These are phyloP conservation scores for Suillus variegatus DNA, from an alignment of 768 basidiomycete species.

Conservation along the genomic window DNA sequence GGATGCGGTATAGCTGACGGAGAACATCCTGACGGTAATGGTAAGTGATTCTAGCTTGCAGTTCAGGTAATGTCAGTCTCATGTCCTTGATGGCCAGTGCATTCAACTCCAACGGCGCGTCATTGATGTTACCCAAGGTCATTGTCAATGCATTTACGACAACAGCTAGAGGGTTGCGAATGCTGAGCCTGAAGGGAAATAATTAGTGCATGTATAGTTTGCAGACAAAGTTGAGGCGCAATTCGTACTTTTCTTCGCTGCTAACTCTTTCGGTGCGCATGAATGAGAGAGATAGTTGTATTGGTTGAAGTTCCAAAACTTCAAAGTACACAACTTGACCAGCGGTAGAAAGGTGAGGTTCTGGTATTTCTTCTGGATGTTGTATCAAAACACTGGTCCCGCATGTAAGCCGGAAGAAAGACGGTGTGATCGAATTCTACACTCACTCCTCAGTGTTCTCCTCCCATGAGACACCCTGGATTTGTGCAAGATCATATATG, in stretches of 20 bases:
- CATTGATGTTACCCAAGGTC: slow-evolving; percentile 96
- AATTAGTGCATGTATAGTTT: slow-evolving; percentile 9
- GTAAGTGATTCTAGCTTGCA: slow-evolving; percentile 81
- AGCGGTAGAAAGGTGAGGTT: slow-evolving; percentile 62
- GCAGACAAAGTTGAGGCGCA: neutral
- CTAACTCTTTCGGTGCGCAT: slow-evolving; percentile 95
- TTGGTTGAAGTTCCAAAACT: slow-evolving; percentile 91
- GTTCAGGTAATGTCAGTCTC: slow-evolving; percentile 80
- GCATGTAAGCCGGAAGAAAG: neutral
- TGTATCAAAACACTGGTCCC: slow-evolving; percentile 67
- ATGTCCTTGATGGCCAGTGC: slow-evolving; percentile 94
- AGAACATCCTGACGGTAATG: slow-evolving; percentile 95
- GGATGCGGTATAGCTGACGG: slow-evolving; percentile 91
- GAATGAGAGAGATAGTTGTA: slow-evolving; percentile 90
- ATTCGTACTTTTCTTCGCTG: slow-evolving; percentile 85
- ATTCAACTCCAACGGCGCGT: slow-evolving; percentile 92
- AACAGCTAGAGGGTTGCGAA: slow-evolving; percentile 90
- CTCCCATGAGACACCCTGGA: slow-evolving; percentile 91
- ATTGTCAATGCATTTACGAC: slow-evolving; percentile 94
- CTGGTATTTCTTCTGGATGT: slow-evolving; percentile 65
- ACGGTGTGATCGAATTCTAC: neutral
- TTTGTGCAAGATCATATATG: slow-evolving; percentile 87
- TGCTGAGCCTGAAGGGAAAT: slow-evolving; percentile 52
- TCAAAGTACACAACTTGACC: slow-evolving; percentile 94
- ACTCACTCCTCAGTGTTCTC: slow-evolving; percentile 73